Evolutionary conservation across 176 grass and related monocot species (phyloP), one percentile per base, ranked within the genome.

Genomic region (Eleusine coracana): DNA sequence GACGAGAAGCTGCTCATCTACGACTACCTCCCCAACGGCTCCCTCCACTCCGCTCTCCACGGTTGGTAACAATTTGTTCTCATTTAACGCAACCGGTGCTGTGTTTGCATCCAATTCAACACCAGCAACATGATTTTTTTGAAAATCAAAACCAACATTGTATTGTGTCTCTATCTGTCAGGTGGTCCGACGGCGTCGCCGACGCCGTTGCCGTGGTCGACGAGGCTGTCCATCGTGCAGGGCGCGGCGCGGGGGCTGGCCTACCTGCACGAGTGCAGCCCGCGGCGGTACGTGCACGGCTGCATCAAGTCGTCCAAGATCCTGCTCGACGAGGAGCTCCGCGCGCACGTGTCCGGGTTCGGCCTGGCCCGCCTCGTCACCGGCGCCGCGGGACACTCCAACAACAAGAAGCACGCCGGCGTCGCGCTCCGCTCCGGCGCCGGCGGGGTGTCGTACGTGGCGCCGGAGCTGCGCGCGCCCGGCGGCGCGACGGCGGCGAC

Each of bases 1-100:
- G 96, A 99, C 83, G 96, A 99, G 91, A 95, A 95, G 85, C 91
- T 99, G 16, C 92, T 99, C 68, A 93, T 99, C 91, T 99, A 96
- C 68, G 96, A 96, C 58, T 99, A 90, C 89, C 88, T 99, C 70
- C 45, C 91, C 56, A 99, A 93, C 71, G 96, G 93, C 63, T 91
- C 96, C 10, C 93, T 99, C 76, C 91, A 96, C 80, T 94, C 96
- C 66, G 89, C 89, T 25, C 91, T 99, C 49, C 96, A 99, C 77
- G 93, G 96, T 46, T 11, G 10, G 9, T 95, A 90, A 68, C 27
- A 56, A 62, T 15, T 18, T 18, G 2, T 13, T 67, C 50, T 29
- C 55, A 44, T 44, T 49, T 20, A 28, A 28, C 68, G 1, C 28
- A 10, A 5, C 20, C 16, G 25, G 25, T 25, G 14, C 78, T 68